phyloP scores from a whole-genome alignment of 2,329 filamentous ascomycete genomes.

The Phoma sp. region DNA sequence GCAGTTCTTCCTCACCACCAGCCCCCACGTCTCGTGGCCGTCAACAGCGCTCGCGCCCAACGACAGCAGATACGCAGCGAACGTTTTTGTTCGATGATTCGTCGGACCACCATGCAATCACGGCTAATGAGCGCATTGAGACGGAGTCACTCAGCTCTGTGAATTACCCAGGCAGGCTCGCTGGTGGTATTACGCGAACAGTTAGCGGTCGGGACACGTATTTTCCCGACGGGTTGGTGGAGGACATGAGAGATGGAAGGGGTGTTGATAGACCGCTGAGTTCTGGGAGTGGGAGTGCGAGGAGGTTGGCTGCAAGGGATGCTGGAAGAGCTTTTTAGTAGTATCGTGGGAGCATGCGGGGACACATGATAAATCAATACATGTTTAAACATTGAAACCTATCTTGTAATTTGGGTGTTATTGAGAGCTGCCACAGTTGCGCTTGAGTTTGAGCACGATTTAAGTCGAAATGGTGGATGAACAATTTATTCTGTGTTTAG shows the following conservation, averaged over 20 bases:
- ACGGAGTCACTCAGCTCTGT: conserved; percentile 1
- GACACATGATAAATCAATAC: neutral
- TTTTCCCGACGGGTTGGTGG: conserved; percentile 12
- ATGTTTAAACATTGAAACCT: no score
- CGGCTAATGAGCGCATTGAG: neutral
- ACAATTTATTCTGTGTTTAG: no score
- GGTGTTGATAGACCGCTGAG: conserved; percentile 1
- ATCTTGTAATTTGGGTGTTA: no score
- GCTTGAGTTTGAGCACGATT: no score
- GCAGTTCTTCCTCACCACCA: conserved; percentile 5
- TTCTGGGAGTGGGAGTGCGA: neutral
- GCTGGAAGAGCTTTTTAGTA: conserved; percentile 9
- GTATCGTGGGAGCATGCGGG: neutral
- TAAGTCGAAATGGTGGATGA: neutral
- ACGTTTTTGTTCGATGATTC: conserved; percentile 1
- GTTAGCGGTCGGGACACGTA: conserved; percentile 19
- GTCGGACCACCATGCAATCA: conserved; percentile 3
- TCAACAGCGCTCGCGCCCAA: neutral
- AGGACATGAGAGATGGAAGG: conserved; percentile 4
- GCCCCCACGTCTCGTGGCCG: conserved; percentile 8
- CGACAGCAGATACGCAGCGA: conserved; percentile 7
- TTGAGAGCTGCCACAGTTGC: no score
- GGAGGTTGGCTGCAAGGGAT: conserved; percentile 2
- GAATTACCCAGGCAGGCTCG: conserved; percentile 10
- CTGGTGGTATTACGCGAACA: neutral